These are phyloP conservation scores for Leptographium lundbergii DNA, from an alignment of 2,329 filamentous ascomycete species.

Conservation along the genomic window DNA sequence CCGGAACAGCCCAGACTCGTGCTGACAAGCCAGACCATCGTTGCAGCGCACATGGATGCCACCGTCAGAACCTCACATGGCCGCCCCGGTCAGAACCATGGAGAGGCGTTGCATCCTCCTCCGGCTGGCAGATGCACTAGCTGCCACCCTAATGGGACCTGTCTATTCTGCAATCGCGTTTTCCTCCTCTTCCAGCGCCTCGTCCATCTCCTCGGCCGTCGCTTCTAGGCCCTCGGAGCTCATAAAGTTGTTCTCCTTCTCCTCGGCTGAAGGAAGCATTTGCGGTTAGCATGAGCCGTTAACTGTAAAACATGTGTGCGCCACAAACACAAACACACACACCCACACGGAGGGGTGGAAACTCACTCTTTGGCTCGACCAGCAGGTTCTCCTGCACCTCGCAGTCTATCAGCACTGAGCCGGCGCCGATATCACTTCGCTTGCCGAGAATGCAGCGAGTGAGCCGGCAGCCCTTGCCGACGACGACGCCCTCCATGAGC, in stretches of 20 bases:
- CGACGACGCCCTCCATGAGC: conserved; percentile 80
- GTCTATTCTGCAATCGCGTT: neutral
- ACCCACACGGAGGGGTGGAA: neutral
- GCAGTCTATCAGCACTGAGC: conserved; percentile 69
- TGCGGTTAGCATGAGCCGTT: neutral
- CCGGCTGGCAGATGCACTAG: neutral
- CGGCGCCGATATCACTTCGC: conserved; percentile 71
- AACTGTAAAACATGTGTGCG: neutral
- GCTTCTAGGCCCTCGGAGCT: conserved; percentile 53
- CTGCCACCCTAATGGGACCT: neutral
- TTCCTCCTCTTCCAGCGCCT: conserved; percentile 22
- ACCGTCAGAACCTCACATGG: neutral
- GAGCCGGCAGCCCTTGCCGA: conserved; percentile 74
- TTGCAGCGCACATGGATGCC: neutral
- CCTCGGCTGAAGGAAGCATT: conserved; percentile 36
- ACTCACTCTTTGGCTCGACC: conserved; percentile 64
- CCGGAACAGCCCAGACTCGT: neutral
- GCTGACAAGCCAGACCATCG: neutral
- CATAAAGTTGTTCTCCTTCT: conserved; percentile 56
- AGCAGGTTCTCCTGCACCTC: conserved; percentile 86
- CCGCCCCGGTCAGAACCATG: too few relatives aligned
- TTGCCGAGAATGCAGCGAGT: conserved; percentile 80
- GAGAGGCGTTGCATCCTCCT: too few relatives aligned
- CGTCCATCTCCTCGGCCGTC: conserved; percentile 48
- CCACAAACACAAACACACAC: neutral